Percentiles rank a stretch among this genome's conserved stretches.
Evolutionary conservation across 148 eudicot species (phyloP).

Genomic region (Rhododendron henanense): DNA sequence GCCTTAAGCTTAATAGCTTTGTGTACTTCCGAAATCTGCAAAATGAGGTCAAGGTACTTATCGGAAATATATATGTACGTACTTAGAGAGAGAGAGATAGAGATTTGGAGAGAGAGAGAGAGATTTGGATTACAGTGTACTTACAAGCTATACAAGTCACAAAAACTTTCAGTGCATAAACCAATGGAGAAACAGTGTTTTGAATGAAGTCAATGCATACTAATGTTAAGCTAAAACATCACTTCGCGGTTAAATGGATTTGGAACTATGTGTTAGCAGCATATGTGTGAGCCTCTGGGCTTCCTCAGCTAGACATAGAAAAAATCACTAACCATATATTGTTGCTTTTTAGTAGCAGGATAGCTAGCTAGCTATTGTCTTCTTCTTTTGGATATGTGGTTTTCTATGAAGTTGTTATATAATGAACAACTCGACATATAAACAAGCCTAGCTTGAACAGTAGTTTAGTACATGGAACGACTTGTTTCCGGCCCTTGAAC

Average conservation of each 20-base stretch:
- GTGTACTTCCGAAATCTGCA: neutral
- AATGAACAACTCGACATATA: neutral
- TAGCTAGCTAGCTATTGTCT: neutral
- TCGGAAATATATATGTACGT: neutral
- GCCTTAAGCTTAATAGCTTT: neutral
- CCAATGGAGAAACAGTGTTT: neutral
- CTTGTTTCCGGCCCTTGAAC: neutral
- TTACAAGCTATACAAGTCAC: neutral
- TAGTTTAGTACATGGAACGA: neutral
- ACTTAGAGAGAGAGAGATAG: no score
- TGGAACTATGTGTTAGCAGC: neutral
- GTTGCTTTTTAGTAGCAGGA: neutral
- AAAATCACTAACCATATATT: neutral
- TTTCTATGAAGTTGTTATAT: neutral
- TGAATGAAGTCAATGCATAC: neutral
- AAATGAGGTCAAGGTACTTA: neutral
- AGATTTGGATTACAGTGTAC: neutral
- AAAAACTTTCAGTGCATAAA: neutral
- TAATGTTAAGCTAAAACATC: neutral
- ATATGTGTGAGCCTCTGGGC: neutral
- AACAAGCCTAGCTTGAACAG: neutral
- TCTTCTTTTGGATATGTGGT: neutral
- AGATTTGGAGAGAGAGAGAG: no score
- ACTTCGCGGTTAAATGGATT: neutral
- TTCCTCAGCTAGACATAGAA: neutral